Conservation (phyloP, 2,329 filamentous ascomycete species). For the Aureobasidium sp. region DNA sequence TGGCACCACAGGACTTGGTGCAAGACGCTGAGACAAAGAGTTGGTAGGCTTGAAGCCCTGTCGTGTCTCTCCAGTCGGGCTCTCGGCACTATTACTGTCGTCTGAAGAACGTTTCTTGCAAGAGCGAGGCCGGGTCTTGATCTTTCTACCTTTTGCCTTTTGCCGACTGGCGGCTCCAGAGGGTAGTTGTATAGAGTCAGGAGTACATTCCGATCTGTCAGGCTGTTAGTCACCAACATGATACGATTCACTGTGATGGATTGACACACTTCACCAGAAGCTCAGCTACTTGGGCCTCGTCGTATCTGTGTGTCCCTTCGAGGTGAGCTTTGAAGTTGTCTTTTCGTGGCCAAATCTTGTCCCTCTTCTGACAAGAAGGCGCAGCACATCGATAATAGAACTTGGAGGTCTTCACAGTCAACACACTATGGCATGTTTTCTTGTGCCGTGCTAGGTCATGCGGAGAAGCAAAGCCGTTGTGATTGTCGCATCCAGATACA, state of each 20-base stretch:
- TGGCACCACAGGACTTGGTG: background rate
- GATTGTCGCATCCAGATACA: background rate
- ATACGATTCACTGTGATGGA: background rate
- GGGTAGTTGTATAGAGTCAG: background rate
- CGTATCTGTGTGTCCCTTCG: conserved; percentile 5
- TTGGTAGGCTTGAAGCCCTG: background rate
- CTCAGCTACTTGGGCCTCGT: background rate
- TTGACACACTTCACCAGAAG: background rate
- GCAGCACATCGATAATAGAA: conserved; percentile 10
- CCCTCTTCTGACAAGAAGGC: conserved; percentile 5
- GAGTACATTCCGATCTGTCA: background rate
- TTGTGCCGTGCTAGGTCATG: conserved; percentile 10
- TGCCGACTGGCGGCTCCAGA: background rate
- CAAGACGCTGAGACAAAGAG: background rate
- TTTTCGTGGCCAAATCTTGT: conserved; percentile 9
- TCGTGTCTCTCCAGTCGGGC: background rate
- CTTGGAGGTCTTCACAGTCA: conserved; percentile 9
- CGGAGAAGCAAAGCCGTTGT: conserved; percentile 7
- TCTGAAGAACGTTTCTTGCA: background rate
- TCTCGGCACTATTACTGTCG: background rate
- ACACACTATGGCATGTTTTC: conserved; percentile 9
- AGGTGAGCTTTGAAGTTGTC: conserved; percentile 13
- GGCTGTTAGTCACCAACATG: background rate
- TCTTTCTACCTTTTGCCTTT: background rate
- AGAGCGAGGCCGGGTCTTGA: background rate